These are phyloP conservation scores for Fusarium siculi DNA, from an alignment of 2,329 filamentous ascomycete species.

Conservation along the genomic window DNA sequence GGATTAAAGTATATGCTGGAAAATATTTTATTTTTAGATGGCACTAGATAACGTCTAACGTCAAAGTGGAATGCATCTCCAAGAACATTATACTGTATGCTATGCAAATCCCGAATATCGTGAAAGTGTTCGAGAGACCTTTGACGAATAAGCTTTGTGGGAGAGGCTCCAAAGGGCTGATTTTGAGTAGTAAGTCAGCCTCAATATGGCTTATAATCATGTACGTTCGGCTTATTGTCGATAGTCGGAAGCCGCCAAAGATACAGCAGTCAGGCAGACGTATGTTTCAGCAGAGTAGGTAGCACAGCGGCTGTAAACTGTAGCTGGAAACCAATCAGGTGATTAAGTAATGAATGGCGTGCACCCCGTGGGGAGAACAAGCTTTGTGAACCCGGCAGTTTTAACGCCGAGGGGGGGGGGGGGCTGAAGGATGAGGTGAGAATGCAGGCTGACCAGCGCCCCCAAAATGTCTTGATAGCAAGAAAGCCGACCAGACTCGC, in stretches of 20 bases:
- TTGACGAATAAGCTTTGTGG: neutral
- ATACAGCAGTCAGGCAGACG: neutral
- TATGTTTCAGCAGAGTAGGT: neutral
- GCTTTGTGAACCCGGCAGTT: neutral
- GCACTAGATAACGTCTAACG: too few relatives aligned
- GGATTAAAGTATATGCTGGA: neutral
- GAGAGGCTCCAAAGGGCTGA: too few relatives aligned
- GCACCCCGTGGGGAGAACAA: neutral
- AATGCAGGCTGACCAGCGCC: neutral
- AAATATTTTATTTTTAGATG: neutral
- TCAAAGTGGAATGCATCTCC: too few relatives aligned
- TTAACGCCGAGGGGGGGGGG: neutral
- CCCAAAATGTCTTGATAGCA: neutral
- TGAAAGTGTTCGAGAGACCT: fast-evolving
- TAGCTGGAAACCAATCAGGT: neutral
- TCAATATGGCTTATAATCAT: neutral
- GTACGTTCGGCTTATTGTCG: neutral
- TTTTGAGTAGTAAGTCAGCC: too few relatives aligned
- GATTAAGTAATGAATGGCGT: neutral
- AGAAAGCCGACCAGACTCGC: too few relatives aligned
- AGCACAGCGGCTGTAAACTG: neutral
- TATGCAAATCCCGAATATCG: neutral
- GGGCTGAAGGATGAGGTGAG: neutral
- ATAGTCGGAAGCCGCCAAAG: neutral
- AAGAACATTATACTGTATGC: neutral